phyloP scores from a whole-genome alignment of 768 basidiomycete genomes.

The Coprinopsis cinerea region DNA sequence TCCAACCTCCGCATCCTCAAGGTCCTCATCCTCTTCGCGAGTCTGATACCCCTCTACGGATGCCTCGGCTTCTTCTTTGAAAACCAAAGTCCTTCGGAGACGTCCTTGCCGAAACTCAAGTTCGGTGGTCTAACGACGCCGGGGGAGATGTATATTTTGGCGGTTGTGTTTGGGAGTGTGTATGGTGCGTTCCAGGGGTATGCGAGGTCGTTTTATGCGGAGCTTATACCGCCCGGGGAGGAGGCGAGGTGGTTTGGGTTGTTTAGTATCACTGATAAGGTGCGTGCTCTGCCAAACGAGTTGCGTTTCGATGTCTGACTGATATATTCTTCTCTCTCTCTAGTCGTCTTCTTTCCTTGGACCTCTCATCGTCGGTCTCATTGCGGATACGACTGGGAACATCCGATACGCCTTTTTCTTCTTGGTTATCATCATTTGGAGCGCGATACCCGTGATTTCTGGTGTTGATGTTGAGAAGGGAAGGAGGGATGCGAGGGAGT shows the following conservation, averaged over 20 bases:
- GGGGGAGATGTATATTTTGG: constrained; percentile 81
- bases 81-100: constrained; percentile 17
- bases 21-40: constrained; percentile 59
- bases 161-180: constrained; percentile 75
- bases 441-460: constrained; percentile 70
- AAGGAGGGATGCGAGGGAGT: constrained; percentile 40
- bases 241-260: constrained; percentile 88
- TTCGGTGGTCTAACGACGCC: constrained; percentile 76
- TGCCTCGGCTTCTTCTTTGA: constrained; percentile 74
- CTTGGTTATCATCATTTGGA: constrained; percentile 74
- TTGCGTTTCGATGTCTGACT: background rate
- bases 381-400: constrained; percentile 85
- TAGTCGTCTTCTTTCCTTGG: constrained; percentile 92
- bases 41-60: constrained; percentile 71
- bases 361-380: constrained; percentile 80
- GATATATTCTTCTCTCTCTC: constrained; percentile 7
- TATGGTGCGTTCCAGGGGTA: constrained; percentile 93
- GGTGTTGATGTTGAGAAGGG: constrained; percentile 70
- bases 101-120: constrained; percentile 16
- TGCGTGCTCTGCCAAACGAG: constrained; percentile 19
- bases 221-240: constrained; percentile 80
- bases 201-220: constrained; percentile 81
- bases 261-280: constrained; percentile 90
- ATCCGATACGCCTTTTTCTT: constrained; percentile 91
- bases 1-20: constrained; percentile 65